A percentile compares a stretch with the other conserved stretches of the same genome.
Evolutionary conservation across 495 filamentous ascomycete species (phyloP).

Genomic region (Penicillium crystallinum): DNA sequence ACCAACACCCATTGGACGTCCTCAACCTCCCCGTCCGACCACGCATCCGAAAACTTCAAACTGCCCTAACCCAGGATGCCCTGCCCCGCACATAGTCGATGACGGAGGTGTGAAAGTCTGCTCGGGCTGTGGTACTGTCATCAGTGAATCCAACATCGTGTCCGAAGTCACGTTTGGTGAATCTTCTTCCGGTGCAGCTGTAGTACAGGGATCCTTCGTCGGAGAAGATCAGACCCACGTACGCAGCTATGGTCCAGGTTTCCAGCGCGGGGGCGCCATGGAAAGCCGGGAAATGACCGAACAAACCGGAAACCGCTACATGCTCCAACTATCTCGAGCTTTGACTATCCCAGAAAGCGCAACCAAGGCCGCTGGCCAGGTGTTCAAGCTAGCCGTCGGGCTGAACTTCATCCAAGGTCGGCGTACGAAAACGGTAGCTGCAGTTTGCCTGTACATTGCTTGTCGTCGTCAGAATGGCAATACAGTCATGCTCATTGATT

Average conservation of each 20-base stretch:
- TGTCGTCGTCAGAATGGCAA: slow-evolving; percentile 64
- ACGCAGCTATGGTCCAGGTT: slow-evolving; percentile 52
- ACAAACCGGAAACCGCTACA: slow-evolving; percentile 53
- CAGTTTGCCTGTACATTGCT: slow-evolving; percentile 80
- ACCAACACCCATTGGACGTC: slow-evolving; percentile 30
- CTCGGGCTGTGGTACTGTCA: slow-evolving; percentile 73
- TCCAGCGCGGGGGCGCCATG: slow-evolving; percentile 52
- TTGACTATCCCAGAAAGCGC: slow-evolving; percentile 54
- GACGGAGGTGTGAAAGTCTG: slow-evolving; percentile 62
- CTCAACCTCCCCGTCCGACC: slow-evolving; percentile 31
- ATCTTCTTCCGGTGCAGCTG: slow-evolving; percentile 71
- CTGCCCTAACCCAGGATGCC: slow-evolving; percentile 47
- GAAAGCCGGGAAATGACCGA: slow-evolving; percentile 68
- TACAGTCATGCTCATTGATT: slow-evolving; percentile 82
- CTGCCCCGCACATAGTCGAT: slow-evolving; percentile 43
- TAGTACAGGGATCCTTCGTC: slow-evolving; percentile 86
- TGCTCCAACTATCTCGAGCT: slow-evolving; percentile 45
- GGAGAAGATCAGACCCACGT: slow-evolving; percentile 72
- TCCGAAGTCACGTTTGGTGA: slow-evolving; percentile 88
- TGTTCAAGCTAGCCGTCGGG: slow-evolving; percentile 71
- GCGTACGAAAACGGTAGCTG: slow-evolving; percentile 73
- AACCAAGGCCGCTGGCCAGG: slow-evolving; percentile 56
- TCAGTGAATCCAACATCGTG: slow-evolving; percentile 81
- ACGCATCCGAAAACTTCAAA: slow-evolving; percentile 39
- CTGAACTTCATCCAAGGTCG: slow-evolving; percentile 85